Percentiles rank a stretch among this genome's conserved stretches.
Evolutionary conservation across 192 early-diverging fungal genomes (phyloP).

Genomic region (Phycomyces blakesleeanus): DNA sequence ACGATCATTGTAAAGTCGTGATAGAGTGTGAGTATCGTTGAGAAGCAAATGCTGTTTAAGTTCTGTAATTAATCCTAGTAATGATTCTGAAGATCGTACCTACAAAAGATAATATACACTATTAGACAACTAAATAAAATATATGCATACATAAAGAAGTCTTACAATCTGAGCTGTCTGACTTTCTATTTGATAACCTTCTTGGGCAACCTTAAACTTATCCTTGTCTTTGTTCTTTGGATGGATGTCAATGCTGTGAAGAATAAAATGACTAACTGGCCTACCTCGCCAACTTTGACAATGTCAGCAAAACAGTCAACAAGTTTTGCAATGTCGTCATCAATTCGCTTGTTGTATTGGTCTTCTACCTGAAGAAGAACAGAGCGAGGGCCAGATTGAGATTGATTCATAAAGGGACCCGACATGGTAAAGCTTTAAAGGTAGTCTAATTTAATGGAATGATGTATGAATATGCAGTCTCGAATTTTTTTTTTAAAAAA

Average conservation of each 20-base stretch:
- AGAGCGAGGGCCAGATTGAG: conserved; percentile 8
- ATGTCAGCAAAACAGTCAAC: conserved; percentile 54
- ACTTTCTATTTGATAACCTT: conserved; percentile 55
- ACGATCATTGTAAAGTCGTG: conserved; percentile 32
- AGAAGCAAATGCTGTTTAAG: conserved; percentile 47
- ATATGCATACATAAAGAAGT: not conserved
- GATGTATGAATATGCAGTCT: too few relatives aligned
- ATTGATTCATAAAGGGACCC: not conserved
- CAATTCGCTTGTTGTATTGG: conserved; percentile 48
- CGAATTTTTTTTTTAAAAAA: too few relatives aligned
- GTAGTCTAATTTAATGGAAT: too few relatives aligned
- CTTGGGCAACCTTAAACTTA: conserved; percentile 52
- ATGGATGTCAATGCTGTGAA: not conserved
- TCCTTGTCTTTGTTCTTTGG: conserved; percentile 43
- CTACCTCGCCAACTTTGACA: conserved; percentile 46
- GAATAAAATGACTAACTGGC: conserved; percentile 4
- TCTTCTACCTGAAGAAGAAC: conserved; percentile 50
- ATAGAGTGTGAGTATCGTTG: conserved; percentile 47
- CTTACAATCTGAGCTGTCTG: conserved; percentile 50
- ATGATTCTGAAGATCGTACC: conserved; percentile 45
- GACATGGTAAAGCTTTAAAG: not conserved
- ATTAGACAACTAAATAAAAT: too few relatives aligned
- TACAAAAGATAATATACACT: conserved; percentile 9
- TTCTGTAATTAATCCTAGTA: conserved; percentile 46
- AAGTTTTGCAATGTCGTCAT: conserved; percentile 43